Evolutionary conservation across 345 rosid species (phyloP).

Genomic region (Dipteronia sinensis): DNA sequence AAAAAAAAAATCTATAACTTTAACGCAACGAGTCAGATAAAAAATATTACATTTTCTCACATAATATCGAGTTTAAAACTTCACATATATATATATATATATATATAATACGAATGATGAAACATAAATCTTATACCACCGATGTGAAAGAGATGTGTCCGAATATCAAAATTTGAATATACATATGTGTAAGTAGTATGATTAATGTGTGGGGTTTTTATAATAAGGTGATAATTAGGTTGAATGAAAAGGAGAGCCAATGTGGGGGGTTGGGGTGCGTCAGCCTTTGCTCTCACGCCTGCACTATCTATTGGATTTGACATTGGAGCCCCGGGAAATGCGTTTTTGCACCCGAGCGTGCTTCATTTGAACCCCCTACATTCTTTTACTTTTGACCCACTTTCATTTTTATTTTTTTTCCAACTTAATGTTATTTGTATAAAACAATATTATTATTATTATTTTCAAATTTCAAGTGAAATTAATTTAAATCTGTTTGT

Average conservation of each 20-base stretch:
- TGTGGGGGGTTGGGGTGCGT: conserved; percentile 22
- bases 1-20: too few species aligned
- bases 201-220: not conserved
- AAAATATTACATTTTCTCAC: too few species aligned
- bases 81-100: too few species aligned
- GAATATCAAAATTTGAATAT: too few species aligned
- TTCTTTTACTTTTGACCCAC: not conserved
- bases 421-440: not conserved
- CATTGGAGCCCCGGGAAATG: conserved; percentile 37
- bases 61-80: too few species aligned
- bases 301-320: conserved; percentile 35
- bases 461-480: not conserved
- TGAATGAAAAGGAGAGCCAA: conserved; percentile 21
- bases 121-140: too few species aligned
- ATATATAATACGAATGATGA: too few species aligned
- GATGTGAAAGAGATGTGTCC: too few species aligned
- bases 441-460: too few species aligned
- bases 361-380: conserved; percentile 26
- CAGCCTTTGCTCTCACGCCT: conserved; percentile 62
- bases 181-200: not conserved
- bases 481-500: not conserved
- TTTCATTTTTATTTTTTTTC: not conserved
- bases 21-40: too few species aligned
- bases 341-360: conserved; percentile 32
- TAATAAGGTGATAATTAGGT: not conserved